Conservation (phyloP, 106 monocot genomes). For the Dendrobium catenatum region DNA sequence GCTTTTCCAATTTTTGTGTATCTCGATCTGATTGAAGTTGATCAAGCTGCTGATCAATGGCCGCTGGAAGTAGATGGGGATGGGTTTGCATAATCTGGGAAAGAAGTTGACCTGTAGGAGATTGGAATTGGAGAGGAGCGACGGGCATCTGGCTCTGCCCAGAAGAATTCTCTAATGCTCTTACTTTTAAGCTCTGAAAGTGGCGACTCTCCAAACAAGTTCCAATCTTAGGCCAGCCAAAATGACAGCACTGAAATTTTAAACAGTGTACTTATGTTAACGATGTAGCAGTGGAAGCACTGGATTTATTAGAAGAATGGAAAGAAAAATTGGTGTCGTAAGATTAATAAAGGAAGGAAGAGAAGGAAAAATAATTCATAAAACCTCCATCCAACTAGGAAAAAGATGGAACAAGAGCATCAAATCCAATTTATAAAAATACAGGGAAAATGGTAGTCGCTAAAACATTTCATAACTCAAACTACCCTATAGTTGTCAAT, state of each 20-base stretch:
- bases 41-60: slow-evolving; percentile 67
- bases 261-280: not conserved
- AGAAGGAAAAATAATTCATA: not conserved
- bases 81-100: slow-evolving; percentile 67
- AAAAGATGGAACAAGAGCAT: not conserved
- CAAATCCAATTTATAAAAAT: too few relatives aligned
- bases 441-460: too few relatives aligned
- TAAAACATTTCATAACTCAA: too few relatives aligned
- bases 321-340: not conserved
- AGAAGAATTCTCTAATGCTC: slow-evolving; percentile 29
- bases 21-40: slow-evolving; percentile 39
- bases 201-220: slow-evolving; percentile 10
- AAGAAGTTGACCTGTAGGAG: slow-evolving; percentile 51
- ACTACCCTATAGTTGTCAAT: too few relatives aligned
- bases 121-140: slow-evolving; percentile 48
- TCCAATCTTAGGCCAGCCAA: slow-evolving; percentile 15
- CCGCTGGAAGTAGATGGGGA: slow-evolving; percentile 59
- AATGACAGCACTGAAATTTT: slow-evolving; percentile 7
- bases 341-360: not conserved
- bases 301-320: not conserved
- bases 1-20: slow-evolving; percentile 25
- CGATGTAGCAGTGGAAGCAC: not conserved
- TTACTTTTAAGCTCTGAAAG: slow-evolving; percentile 23
- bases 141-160: slow-evolving; percentile 28
- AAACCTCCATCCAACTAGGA: not conserved